These are phyloP conservation scores for Funneliformis caledonium DNA, from an alignment of 371 early-diverging fungal species.

Conservation along the genomic window DNA sequence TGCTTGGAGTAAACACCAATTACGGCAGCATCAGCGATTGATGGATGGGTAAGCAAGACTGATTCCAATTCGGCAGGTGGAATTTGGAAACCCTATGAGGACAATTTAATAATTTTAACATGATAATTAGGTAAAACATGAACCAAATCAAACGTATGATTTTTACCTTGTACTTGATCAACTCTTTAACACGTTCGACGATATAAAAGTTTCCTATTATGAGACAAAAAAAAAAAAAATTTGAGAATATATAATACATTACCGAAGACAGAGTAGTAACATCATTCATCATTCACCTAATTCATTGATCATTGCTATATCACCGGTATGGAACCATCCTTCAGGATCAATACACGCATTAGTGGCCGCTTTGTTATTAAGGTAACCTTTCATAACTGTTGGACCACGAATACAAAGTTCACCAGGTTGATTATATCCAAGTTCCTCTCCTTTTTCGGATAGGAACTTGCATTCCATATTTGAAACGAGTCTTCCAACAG, in stretches of 20 bases:
- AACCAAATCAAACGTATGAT: constrained; percentile 38
- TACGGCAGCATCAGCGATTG: constrained; percentile 78
- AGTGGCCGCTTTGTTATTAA: constrained; percentile 72
- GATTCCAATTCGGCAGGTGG: constrained; percentile 88
- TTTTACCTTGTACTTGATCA: constrained; percentile 82
- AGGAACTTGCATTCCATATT: constrained; percentile 47
- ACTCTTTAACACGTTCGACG: constrained; percentile 75
- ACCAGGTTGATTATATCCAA: constrained; percentile 62
- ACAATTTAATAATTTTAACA: constrained; percentile 36
- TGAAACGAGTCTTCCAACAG: constrained; percentile 37
- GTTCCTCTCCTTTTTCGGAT: constrained; percentile 46
- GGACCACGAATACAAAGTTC: constrained; percentile 84
- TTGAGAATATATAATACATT: constrained; percentile 51
- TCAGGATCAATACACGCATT: constrained; percentile 59
- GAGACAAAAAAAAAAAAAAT: neutral
- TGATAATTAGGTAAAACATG: neutral
- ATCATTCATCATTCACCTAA: neutral
- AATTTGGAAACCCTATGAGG: constrained; percentile 65
- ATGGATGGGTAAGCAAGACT: constrained; percentile 70
- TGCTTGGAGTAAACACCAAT: constrained; percentile 65
- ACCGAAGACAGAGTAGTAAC: constrained; percentile 48
- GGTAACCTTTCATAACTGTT: constrained; percentile 79
- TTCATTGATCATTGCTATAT: constrained; percentile 57
- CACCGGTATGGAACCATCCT: constrained; percentile 84
- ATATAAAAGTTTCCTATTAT: constrained; percentile 61